Percentiles rank a stretch among this genome's conserved stretches.
Conservation (phyloP, 2,329 filamentous ascomycete genomes). For the Fusarium avenaceum region DNA sequence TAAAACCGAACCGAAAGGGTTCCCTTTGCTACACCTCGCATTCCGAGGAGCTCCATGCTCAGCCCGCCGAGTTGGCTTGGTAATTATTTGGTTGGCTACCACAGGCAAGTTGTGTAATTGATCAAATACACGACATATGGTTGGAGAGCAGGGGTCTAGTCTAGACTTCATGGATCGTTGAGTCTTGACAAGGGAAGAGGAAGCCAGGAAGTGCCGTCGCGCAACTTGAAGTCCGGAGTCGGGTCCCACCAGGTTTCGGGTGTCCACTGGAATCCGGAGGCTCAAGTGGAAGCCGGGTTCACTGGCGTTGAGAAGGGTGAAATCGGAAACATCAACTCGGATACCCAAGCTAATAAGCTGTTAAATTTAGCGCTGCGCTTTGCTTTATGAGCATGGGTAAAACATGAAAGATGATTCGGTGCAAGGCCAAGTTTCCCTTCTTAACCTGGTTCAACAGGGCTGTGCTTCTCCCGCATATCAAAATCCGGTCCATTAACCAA, state of each 20-base stretch:
- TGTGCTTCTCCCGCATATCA: constrained; percentile 40
- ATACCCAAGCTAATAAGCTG: neutral
- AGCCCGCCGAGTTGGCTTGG: constrained; percentile 71
- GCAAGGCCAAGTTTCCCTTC: neutral
- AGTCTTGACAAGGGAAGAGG: constrained; percentile 12
- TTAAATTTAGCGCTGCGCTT: neutral
- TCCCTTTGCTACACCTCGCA: constrained; percentile 74
- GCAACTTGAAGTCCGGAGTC: constrained; percentile 40
- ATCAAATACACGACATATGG: constrained; percentile 23
- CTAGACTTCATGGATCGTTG: constrained; percentile 30
- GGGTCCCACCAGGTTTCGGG: too few relatives aligned
- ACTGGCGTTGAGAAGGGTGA: constrained; percentile 12
- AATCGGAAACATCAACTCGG: neutral
- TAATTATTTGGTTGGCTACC: constrained; percentile 67
- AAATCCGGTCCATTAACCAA: constrained; percentile 39
- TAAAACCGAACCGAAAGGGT: constrained; percentile 69
- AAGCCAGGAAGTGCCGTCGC: neutral
- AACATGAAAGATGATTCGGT: constrained; percentile 21
- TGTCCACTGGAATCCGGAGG: neutral
- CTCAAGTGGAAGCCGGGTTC: neutral
- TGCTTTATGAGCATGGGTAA: constrained; percentile 19
- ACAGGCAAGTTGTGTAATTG: constrained; percentile 6
- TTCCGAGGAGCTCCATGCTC: constrained; percentile 73
- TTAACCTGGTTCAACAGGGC: neutral
- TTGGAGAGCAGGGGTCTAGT: constrained; percentile 28